Conservation (phyloP, 176 grass and related monocot species). For the Saccharum officinarum region DNA sequence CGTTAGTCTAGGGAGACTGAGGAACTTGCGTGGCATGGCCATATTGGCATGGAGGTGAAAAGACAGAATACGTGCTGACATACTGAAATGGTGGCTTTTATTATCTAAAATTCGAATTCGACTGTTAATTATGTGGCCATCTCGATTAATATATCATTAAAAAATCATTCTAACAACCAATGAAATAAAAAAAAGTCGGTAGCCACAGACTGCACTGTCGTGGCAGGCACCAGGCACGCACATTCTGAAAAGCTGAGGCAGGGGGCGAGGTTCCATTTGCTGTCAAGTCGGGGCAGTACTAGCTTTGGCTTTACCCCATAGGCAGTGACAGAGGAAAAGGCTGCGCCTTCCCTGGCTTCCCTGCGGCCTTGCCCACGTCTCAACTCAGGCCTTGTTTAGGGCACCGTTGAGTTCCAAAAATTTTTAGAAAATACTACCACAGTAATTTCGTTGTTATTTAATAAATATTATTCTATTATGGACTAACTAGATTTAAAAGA, state of each 20-base stretch:
- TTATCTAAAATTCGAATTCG: no score
- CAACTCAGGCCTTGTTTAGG: no score
- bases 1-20: no score
- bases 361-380: not conserved
- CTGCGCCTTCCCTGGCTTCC: conserved; percentile 1
- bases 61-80: no score
- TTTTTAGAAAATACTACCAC: no score
- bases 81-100: no score
- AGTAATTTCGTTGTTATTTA: no score
- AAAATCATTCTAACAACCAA: not conserved
- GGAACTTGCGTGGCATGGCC: no score
- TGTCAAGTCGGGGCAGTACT: not conserved
- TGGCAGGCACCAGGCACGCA: not conserved
- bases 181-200: not conserved
- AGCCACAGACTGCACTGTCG: not conserved
- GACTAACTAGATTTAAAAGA: no score
- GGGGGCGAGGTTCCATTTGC: conserved; percentile 8
- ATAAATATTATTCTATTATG: no score
- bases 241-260: conserved; percentile 16
- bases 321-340: conserved; percentile 1
- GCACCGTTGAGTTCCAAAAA: no score
- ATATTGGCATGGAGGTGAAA: not conserved
- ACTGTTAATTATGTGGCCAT: no score
- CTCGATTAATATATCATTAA: not conserved
- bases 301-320: not conserved